Evolutionary conservation across 768 basidiomycete genomes (phyloP).

Genomic region (Agrocybe praecox): DNA sequence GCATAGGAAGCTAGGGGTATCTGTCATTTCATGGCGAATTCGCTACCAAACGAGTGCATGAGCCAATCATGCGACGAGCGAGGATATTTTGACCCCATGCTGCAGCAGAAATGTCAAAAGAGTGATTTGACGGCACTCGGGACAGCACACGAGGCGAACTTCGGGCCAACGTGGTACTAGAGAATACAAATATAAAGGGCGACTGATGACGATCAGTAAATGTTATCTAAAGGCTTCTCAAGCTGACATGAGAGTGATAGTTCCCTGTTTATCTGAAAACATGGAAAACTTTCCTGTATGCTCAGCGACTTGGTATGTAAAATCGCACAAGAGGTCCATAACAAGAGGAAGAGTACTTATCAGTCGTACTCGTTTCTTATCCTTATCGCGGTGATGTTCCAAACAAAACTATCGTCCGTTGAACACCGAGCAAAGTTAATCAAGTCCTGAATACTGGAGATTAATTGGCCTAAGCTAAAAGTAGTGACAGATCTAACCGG

Average conservation of each 20-base stretch:
- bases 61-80: constrained; percentile 3
- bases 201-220: neutral
- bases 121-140: constrained; percentile 10
- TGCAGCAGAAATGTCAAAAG: constrained; percentile 6
- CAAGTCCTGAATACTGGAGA: neutral
- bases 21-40: neutral
- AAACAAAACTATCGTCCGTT: neutral
- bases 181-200: neutral
- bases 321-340: neutral
- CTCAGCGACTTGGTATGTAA: too few species aligned
- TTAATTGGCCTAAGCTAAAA: neutral
- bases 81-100: constrained; percentile 1
- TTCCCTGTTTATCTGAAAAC: too few species aligned
- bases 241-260: neutral
- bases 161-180: constrained; percentile 3
- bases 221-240: neutral
- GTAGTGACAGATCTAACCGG: neutral
- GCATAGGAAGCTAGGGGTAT: constrained; percentile 3
- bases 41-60: neutral
- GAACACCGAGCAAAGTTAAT: neutral
- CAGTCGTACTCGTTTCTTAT: neutral
- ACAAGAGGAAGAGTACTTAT: neutral
- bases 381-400: neutral
- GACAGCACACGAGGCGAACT: constrained; percentile 12
- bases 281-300: too few species aligned